Base-by-base conservation (phyloP, 2,329 filamentous ascomycete genomes). In the Calonectria pauciramosa region DNA sequence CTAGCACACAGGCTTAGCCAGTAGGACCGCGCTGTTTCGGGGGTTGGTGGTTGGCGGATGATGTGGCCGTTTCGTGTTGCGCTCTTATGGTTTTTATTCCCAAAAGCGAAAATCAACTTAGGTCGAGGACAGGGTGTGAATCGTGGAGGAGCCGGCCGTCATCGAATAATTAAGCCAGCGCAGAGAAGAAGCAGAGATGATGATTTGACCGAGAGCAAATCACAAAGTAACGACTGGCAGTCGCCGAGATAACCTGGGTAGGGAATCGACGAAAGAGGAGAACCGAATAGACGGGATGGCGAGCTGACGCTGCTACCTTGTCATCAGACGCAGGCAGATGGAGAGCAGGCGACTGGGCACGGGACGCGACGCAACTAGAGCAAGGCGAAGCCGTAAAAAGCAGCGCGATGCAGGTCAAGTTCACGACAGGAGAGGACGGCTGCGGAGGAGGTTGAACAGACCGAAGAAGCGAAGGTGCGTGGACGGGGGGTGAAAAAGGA, bases 141-240 rank as follows among this genome's bases (percentile, higher is more conserved):
- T 80, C 75, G 79, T 78, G 73, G 77, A 63, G 72, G 77, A 79
- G 76, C 79, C 79, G 73, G 79, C 75, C 79, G 78, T 78, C 79
- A 81, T 81, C 76, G 78, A 81, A 74, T 70, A 75, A 73, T 72
- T 76, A 78, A 72, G 73, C 76, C 74, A 77, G 77, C 66, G 71
- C 65, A 65, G 70, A 30, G 60, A 75, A 74, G 73, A 66, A 78
- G 64, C 73, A 70, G 64, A 71, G 75, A 60, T 59, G 47, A 6
- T 44, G 74, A 76, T 74, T 75, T 70, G 68, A 73, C 75, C 73
- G 70, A 65, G 74, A 79, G 76, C 70, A 80, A 76, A 78, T 78
- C 68, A 41, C 56, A 73, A 79, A 80, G 79, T 80, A 81, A 80
- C 79, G 79, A 81, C 79, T 81, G 79, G 78, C 78, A 81, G 77